phyloP scores from a whole-genome alignment of 345 rosid species.

The Adansonia digitata region DNA sequence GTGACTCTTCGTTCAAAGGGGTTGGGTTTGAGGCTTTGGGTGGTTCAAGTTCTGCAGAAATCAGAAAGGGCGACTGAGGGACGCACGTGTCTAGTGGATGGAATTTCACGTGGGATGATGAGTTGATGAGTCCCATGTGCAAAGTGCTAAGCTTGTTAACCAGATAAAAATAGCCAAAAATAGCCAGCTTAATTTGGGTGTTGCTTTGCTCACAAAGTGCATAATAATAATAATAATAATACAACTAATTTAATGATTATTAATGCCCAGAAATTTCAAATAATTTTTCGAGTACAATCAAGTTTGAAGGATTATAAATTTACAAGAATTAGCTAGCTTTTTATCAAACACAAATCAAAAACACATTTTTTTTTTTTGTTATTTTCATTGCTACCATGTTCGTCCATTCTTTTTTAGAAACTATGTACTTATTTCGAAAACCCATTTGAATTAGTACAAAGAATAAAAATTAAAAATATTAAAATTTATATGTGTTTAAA shows the following conservation, averaged over 20 bases:
- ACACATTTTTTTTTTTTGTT: not conserved
- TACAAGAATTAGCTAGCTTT: not conserved
- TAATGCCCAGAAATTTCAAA: not conserved
- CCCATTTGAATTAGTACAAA: not conserved
- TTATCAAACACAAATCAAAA: not conserved
- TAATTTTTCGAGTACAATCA: not conserved
- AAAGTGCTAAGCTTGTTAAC: not conserved
- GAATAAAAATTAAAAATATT: not conserved
- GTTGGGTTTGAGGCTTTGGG: not conserved
- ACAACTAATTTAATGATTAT: not conserved
- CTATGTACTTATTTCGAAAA: not conserved
- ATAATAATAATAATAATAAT: too few species aligned
- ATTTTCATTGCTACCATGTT: not conserved
- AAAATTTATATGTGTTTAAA: not conserved
- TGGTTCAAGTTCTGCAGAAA: not conserved
- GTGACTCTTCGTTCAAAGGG: not conserved
- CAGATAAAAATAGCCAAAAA: conserved; percentile 3
- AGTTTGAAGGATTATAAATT: not conserved
- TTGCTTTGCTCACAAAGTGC: conserved; percentile 9
- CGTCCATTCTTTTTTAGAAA: too few species aligned
- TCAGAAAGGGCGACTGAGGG: conserved; percentile 14
- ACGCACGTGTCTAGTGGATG: conserved; percentile 39
- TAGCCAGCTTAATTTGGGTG: conserved; percentile 12
- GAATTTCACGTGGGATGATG: conserved; percentile 37
- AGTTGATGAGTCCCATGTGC: conserved; percentile 43